Evolutionary conservation across 2,329 filamentous ascomycete species (phyloP), one percentile per base, ranked within the genome.

Genomic region (Bisporella sp.): DNA sequence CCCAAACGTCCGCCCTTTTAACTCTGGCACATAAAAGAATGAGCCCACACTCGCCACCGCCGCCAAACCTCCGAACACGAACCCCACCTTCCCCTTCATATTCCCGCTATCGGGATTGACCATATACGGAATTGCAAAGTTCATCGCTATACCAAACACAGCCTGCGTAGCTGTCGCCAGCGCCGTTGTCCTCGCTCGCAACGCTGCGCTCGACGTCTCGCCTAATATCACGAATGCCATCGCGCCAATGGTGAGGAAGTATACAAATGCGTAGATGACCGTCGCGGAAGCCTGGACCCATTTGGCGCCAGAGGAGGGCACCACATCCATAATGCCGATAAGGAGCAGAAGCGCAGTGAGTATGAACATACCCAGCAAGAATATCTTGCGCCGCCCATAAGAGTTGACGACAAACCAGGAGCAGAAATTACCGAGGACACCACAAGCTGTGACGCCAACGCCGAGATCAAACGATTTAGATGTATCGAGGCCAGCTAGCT

Each of bases 1-100:
- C 6, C 87, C 88, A 63, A 91, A 95, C 0, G 87, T 87, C 47
- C 88, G 81, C 9, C 87, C 90, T 5, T 74, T 74, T 0, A 89
- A 87, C 65, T 95, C 89, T 0, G 89, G 89, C 0, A 90, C 73
- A 30, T 85, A 79, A 72, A 89, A 90, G 64, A 45, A 59, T 5
- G 46, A 46, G 4, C 50, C 49, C 5, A 65, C 32, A 4, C 57
- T 58, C 9, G 53, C 53, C 30, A 62, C 51, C 6, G 47, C 32
- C 46, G 55, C 54, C 30, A 65, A 54, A 4, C 61, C 65, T 11
- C 56, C 59, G 45, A 64, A 69, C 12, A 69, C 57, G 49, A 69
- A 69, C 7, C 63, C 67, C 30, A 66, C 55, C 47, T 68, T 69
- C 7, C 65, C 67, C 45, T 56, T 53, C 50, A 66, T 40, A 51